Base-by-base conservation (phyloP, 345 rosid genomes). In the Microcos paniculata region DNA sequence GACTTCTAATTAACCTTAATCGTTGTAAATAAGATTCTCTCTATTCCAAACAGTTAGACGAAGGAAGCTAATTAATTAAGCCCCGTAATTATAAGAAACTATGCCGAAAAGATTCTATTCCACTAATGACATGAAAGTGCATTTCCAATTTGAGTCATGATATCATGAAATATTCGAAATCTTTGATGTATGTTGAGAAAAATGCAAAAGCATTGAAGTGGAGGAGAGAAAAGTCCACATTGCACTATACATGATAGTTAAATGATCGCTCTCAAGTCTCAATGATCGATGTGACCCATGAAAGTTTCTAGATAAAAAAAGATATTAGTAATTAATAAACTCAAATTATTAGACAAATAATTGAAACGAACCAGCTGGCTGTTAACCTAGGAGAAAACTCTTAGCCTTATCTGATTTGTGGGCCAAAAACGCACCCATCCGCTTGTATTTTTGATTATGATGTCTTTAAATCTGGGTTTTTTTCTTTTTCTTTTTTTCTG, bases 321-420 rank as follows among this genome's bases (percentile, higher is more conserved):
- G n/a, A n/a, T n/a, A n/a, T n/a, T n/a, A n/a, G n/a, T n/a, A n/a
- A n/a, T n/a, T n/a, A n/a, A n/a, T 24, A 26, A 58, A 7, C 0
- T 19, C 9, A 26, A 57, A 57, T 4, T 57, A 52, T 18, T 8
- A 18, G 18, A 52, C 24, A 52, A 52, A 52, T 12, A 26, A 24
- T 10, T 26, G 33, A 4, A 28, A 59, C 3, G 31, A 14, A 59
- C 3, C 63, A 59, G 19, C 18, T 18, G 14, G 63, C 10, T 42
- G 10, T 35, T 33, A 33, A 31, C 46, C 68, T 33, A 62, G 68
- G 68, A 66, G 51, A 66, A 66, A 66, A 21, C 10, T 66, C 52
- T 45, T 67, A 26, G 53, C 71, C 55, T 67, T 45, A 67, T 67
- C 71, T 67, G 28, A 46, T 18, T 19, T 35, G 12, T 62, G 45